Percentiles rank a stretch among this genome's conserved stretches.
Conservation (phyloP, 2,329 filamentous ascomycete genomes). For the Didymella exigua region DNA sequence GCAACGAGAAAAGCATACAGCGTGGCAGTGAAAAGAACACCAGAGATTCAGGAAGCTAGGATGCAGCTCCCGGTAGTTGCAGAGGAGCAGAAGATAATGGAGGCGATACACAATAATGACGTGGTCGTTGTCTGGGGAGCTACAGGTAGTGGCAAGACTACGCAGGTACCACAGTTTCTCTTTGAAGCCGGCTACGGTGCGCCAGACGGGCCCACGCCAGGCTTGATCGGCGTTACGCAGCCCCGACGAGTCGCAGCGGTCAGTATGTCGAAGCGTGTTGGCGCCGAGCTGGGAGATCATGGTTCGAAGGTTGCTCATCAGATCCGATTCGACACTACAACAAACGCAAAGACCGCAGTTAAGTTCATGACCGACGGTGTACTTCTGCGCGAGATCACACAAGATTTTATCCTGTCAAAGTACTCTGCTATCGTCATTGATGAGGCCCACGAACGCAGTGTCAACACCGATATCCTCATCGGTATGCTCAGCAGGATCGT, state of each 20-base stretch:
- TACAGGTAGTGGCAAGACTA: constrained; percentile 97
- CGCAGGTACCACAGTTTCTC: constrained; percentile 94
- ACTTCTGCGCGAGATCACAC: constrained; percentile 84
- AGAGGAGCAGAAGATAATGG: constrained; percentile 97
- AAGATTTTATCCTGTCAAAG: constrained; percentile 84
- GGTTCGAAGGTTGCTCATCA: constrained; percentile 82
- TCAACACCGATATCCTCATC: constrained; percentile 98
- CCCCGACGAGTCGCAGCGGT: constrained; percentile 93
- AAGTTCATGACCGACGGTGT: constrained; percentile 99
- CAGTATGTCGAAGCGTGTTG: constrained; percentile 93
- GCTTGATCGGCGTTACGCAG: constrained; percentile 94
- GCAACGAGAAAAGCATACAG: constrained; percentile 74
- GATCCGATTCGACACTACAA: constrained; percentile 91
- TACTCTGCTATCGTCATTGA: constrained; percentile 96
- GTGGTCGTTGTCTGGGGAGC: constrained; percentile 91
- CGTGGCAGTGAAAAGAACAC: constrained; percentile 70
- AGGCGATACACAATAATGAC: constrained; percentile 90
- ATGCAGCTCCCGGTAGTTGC: constrained; percentile 86
- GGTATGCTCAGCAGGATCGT: constrained; percentile 95
- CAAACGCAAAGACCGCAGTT: constrained; percentile 79
- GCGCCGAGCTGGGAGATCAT: constrained; percentile 79
- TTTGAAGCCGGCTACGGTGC: constrained; percentile 93
- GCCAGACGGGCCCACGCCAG: constrained; percentile 76
- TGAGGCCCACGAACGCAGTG: constrained; percentile 94
- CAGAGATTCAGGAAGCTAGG: constrained; percentile 78